Percentiles rank a stretch among this genome's conserved stretches.
phyloP scores from a whole-genome alignment of 73 alveolate species.

The Paramecium octaurelia region DNA sequence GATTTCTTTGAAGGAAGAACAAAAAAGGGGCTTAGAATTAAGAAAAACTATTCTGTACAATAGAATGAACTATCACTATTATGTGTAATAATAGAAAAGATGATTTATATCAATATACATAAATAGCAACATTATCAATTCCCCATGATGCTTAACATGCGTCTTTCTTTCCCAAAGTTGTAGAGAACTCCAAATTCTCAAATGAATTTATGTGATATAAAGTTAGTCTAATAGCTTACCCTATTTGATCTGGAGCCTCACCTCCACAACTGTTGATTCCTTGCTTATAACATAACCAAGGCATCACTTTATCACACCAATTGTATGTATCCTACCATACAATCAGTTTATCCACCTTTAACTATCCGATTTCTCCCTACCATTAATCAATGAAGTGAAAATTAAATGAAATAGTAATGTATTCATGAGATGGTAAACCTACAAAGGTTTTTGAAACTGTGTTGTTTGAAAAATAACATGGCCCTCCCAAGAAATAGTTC shows the following conservation, averaged over 20 bases:
- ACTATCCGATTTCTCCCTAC: slow-evolving; percentile 32
- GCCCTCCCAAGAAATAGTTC: slow-evolving; percentile 41
- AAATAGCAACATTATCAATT: slow-evolving; percentile 35
- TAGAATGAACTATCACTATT: slow-evolving; percentile 44
- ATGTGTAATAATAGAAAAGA: slow-evolving; percentile 8
- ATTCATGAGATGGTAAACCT: slow-evolving; percentile 25
- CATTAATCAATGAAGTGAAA: slow-evolving; percentile 39
- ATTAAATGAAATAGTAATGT: not conserved
- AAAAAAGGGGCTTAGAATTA: not conserved
- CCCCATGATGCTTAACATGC: slow-evolving; percentile 50
- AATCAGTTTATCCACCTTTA: slow-evolving; percentile 1
- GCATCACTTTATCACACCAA: slow-evolving; percentile 51
- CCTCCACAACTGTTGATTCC: slow-evolving; percentile 46
- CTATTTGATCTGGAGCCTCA: slow-evolving; percentile 33
- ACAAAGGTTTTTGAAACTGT: slow-evolving; percentile 19
- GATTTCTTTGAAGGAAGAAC: not conserved
- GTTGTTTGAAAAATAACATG: slow-evolving; percentile 6
- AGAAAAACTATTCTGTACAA: not conserved
- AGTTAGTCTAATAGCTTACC: not conserved
- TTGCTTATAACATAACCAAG: slow-evolving; percentile 29
- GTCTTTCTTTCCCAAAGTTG: slow-evolving; percentile 28
- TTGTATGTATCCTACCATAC: slow-evolving; percentile 38
- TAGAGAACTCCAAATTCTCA: slow-evolving; percentile 5
- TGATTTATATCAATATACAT: slow-evolving; percentile 21
- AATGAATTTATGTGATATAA: not conserved